Conservation (phyloP, 1,139 yeast species). For the Spathaspora jeffriesii region DNA sequence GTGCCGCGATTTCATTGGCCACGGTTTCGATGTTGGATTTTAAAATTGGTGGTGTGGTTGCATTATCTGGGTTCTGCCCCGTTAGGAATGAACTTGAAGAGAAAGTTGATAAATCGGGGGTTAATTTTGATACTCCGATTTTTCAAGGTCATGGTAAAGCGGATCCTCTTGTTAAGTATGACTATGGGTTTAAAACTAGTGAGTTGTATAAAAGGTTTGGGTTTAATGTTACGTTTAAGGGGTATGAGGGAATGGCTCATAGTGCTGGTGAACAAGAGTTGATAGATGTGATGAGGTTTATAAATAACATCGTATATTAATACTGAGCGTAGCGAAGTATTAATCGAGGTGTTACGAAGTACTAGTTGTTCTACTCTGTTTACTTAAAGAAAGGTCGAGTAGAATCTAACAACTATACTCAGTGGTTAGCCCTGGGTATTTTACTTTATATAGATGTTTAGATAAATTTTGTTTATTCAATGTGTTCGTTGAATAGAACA, state of each 20-base stretch:
- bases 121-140: constrained; percentile 68
- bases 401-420: too few species aligned
- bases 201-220: constrained; percentile 52
- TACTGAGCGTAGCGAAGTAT: too few species aligned
- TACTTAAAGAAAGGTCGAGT: too few species aligned
- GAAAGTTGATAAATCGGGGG: constrained; percentile 18
- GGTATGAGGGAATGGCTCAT: constrained; percentile 68
- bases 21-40: constrained; percentile 42
- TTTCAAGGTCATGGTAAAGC: constrained; percentile 87
- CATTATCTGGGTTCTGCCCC: constrained; percentile 80
- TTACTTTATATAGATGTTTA: too few species aligned
- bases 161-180: constrained; percentile 65
- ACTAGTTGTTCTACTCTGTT: too few species aligned
- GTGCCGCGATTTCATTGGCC: constrained; percentile 81
- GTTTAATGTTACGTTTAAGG: constrained; percentile 56
- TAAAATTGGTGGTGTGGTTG: constrained; percentile 77
- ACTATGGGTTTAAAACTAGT: constrained; percentile 48
- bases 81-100: constrained; percentile 41
- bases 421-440: too few species aligned
- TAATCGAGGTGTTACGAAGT: too few species aligned
- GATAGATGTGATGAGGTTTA: constrained; percentile 55
- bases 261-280: constrained; percentile 69
- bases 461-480: too few species aligned
- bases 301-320: constrained; percentile 28
- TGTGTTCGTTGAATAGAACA: too few species aligned